Conservation (phyloP, 176 grass and related monocot genomes). For the Olyra latifolia region DNA sequence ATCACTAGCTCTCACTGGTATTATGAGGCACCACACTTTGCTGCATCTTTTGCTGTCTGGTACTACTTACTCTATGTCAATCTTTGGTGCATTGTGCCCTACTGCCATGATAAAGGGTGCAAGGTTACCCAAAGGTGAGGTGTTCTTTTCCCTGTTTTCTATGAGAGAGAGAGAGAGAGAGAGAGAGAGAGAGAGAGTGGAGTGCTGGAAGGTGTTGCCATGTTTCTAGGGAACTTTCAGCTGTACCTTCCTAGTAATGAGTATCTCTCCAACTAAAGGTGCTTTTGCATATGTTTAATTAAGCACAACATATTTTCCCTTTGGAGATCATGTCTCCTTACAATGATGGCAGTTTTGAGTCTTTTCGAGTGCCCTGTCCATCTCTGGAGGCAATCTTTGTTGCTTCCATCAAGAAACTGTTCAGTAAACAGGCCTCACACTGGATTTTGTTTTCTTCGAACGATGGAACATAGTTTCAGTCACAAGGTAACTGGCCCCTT, state of each 20-base stretch:
- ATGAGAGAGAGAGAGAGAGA: neutral
- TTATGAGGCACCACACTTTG: slow-evolving; percentile 52
- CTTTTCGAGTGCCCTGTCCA: slow-evolving; percentile 46
- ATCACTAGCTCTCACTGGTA: slow-evolving; percentile 30
- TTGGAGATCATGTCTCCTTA: slow-evolving; percentile 62
- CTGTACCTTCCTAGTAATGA: slow-evolving; percentile 53
- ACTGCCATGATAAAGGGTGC: slow-evolving; percentile 51
- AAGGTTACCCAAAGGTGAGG: slow-evolving; percentile 48
- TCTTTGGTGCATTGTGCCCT: slow-evolving; percentile 55
- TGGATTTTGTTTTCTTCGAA: slow-evolving; percentile 27
- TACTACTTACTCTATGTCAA: slow-evolving; percentile 12
- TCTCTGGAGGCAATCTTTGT: slow-evolving; percentile 37
- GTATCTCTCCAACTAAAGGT: slow-evolving; percentile 50
- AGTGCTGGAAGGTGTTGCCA: slow-evolving; percentile 53
- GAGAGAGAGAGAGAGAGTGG: slow-evolving; percentile 2
- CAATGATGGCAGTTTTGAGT: slow-evolving; percentile 56
- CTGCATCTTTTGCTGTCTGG: slow-evolving; percentile 50
- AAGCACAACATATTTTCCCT: slow-evolving; percentile 59
- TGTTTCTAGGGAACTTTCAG: slow-evolving; percentile 58
- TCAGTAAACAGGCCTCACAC: slow-evolving; percentile 16
- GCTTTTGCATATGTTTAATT: slow-evolving; percentile 45
- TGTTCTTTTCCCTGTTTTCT: slow-evolving; percentile 46
- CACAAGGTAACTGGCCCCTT: slow-evolving; percentile 33
- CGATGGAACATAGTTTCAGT: slow-evolving; percentile 33
- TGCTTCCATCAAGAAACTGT: slow-evolving; percentile 47